Conservation (phyloP, 2,329 filamentous ascomycete species). For the Aspergillus sp. region DNA sequence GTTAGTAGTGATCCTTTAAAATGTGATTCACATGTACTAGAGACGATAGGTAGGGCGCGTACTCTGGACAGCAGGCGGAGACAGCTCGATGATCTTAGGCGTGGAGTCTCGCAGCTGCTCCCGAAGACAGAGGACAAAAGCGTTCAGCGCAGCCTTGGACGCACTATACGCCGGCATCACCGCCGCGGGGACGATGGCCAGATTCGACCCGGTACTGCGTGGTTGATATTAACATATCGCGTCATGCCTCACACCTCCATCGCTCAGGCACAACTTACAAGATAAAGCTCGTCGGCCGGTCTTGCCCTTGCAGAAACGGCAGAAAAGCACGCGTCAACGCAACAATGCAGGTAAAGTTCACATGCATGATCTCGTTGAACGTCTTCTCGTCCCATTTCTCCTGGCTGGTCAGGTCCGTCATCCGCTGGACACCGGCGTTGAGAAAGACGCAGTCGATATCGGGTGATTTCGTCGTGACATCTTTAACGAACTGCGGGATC, state of each 20-base stretch:
- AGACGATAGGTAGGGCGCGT: conserved; percentile 2
- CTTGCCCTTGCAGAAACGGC: conserved; percentile 40
- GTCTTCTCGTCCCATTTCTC: conserved; percentile 39
- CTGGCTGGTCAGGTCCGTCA: conserved; percentile 48
- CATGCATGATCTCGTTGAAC: conserved; percentile 45
- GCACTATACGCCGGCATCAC: conserved; percentile 52
- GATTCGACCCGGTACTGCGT: conserved; percentile 39
- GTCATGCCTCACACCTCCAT: not conserved
- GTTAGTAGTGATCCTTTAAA: too few species aligned
- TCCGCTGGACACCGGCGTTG: conserved; percentile 56
- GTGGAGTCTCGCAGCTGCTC: conserved; percentile 37
- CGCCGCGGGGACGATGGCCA: conserved; percentile 49
- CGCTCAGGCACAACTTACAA: conserved; percentile 22
- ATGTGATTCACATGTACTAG: too few species aligned
- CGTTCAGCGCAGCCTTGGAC: conserved; percentile 53
- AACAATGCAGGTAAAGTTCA: conserved; percentile 50
- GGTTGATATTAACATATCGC: not conserved
- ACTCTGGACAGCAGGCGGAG: conserved; percentile 44
- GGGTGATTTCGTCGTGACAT: conserved; percentile 35
- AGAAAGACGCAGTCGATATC: conserved; percentile 56
- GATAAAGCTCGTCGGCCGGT: conserved; percentile 26
- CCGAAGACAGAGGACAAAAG: conserved; percentile 45
- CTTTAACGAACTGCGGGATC: conserved; percentile 41
- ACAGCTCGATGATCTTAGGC: conserved; percentile 49
- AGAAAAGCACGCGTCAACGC: conserved; percentile 47